Evolutionary conservation across 1,284 basidiomycete species (phyloP).

Genomic region (Naganishia sp.): DNA sequence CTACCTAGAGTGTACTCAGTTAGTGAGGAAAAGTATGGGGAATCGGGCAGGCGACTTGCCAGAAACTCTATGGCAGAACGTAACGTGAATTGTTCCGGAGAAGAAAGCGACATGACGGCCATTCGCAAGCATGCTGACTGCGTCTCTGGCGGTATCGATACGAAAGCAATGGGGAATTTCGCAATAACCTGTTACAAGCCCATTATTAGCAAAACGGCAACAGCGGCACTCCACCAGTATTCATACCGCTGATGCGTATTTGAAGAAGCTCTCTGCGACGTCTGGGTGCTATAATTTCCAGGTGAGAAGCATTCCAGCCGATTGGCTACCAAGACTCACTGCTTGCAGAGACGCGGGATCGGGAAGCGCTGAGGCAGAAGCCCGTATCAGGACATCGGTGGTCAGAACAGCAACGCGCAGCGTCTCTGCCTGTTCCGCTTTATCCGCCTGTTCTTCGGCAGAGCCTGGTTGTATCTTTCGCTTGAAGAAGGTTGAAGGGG

Average conservation of each 20-base stretch:
- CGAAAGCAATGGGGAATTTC: constrained; percentile 67
- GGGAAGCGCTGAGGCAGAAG: constrained; percentile 10
- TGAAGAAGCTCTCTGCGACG: constrained; percentile 82
- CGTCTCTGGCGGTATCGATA: constrained; percentile 65
- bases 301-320: not conserved
- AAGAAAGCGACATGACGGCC: constrained; percentile 66
- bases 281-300: constrained; percentile 63
- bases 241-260: constrained; percentile 62
- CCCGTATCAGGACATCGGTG: constrained; percentile 19
- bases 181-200: constrained; percentile 25
- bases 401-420: not conserved
- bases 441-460: not conserved
- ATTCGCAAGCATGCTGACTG: constrained; percentile 73
- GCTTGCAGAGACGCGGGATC: constrained; percentile 21
- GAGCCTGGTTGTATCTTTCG: constrained; percentile 49
- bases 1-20: constrained; percentile 39
- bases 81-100: constrained; percentile 84
- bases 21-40: not conserved
- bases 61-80: constrained; percentile 78
- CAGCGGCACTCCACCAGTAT: not conserved
- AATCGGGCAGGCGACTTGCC: constrained; percentile 56
- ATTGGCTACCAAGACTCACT: not conserved
- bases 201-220: not conserved
- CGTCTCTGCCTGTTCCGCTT: constrained; percentile 12
- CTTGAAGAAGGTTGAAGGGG: constrained; percentile 55